phyloP scores from a whole-genome alignment of 1,139 yeast genomes.

The Eremothecium coryli region DNA sequence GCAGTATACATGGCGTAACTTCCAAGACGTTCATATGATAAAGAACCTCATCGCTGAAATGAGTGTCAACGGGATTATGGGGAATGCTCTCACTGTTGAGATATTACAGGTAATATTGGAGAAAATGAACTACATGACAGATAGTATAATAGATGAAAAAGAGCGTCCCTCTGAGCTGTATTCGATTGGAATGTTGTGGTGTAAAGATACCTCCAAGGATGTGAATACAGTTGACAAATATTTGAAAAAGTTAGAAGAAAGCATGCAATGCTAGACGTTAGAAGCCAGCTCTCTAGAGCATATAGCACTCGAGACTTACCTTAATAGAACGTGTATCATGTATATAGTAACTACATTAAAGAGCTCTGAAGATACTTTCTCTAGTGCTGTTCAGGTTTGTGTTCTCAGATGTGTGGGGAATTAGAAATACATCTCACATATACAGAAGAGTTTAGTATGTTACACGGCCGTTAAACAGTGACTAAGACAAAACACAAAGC shows the following conservation, averaged over 20 bases:
- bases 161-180: slow-evolving; percentile 7
- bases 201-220: slow-evolving; percentile 17
- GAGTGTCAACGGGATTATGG: slow-evolving; percentile 27
- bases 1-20: slow-evolving; percentile 25
- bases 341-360: no score
- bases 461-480: no score
- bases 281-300: no score
- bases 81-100: slow-evolving; percentile 26
- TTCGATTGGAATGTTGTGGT: slow-evolving; percentile 16
- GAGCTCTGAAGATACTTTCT: no score
- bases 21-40: slow-evolving; percentile 19
- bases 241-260: slow-evolving; percentile 14
- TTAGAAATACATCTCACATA: no score
- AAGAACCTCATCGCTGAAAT: slow-evolving; percentile 22
- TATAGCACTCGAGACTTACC: no score
- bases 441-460: no score
- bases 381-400: no score
- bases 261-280: no score
- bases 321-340: no score
- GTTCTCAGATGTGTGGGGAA: no score
- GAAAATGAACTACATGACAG: slow-evolving; percentile 18
- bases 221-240: slow-evolving; percentile 15
- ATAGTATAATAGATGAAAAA: slow-evolving; percentile 18
- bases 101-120: slow-evolving; percentile 17
- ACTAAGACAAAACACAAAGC: no score